Conservation (phyloP, 805 yeast genomes). For the Saccharomyces cerevisiae region DNA sequence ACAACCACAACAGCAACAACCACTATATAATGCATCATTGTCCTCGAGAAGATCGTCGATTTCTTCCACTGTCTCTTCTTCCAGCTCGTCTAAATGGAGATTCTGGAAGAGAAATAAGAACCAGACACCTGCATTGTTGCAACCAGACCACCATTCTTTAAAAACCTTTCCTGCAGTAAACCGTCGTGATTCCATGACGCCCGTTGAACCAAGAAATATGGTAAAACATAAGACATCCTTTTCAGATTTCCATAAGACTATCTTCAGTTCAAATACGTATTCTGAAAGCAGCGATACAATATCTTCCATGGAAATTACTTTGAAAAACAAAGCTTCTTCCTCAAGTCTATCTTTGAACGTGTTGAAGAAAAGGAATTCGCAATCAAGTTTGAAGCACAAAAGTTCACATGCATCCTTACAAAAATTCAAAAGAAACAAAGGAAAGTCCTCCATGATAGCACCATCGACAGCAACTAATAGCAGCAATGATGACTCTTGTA, state of each 20-base stretch:
- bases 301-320: background rate
- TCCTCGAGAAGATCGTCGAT: slow-evolving; percentile 17
- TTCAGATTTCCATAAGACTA: slow-evolving; percentile 20
- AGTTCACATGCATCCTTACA: slow-evolving; percentile 29
- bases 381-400: slow-evolving; percentile 24
- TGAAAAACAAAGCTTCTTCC: slow-evolving; percentile 17
- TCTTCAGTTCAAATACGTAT: slow-evolving; percentile 3
- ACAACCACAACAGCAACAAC: background rate
- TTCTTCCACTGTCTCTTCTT: slow-evolving; percentile 12
- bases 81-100: slow-evolving; percentile 23
- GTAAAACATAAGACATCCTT: slow-evolving; percentile 12
- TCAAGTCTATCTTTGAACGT: slow-evolving; percentile 17
- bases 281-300: background rate
- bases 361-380: slow-evolving; percentile 19
- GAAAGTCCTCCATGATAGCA: slow-evolving; percentile 9
- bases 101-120: slow-evolving; percentile 27
- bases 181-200: background rate
- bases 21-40: background rate
- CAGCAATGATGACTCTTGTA: slow-evolving; percentile 8
- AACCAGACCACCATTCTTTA: background rate
- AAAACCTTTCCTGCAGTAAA: background rate
- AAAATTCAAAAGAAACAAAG: slow-evolving; percentile 20
- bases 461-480: slow-evolving; percentile 9
- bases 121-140: slow-evolving; percentile 3
- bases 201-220: slow-evolving; percentile 7